A percentile compares a stretch with the other conserved stretches of the same genome.
Conservation (phyloP, 164 flowering plant species). For the Buxus sempervirens region DNA sequence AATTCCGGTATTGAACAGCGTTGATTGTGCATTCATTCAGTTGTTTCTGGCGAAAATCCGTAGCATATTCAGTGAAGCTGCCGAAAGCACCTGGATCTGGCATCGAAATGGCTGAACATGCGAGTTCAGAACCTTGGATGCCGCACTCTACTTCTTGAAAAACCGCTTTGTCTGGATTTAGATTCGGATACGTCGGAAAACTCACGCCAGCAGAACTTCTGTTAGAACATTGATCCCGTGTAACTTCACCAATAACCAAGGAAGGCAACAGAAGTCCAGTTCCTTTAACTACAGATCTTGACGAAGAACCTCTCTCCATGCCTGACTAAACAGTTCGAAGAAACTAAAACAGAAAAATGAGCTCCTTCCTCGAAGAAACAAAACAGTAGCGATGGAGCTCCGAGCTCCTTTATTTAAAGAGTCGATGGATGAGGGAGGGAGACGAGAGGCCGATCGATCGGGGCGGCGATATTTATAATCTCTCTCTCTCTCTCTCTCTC, state of each 20-base stretch:
- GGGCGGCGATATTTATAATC: no score
- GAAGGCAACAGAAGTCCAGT: background rate
- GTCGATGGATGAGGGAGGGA: no score
- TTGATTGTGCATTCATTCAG: background rate
- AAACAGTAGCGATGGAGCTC: no score
- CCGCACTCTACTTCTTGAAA: background rate
- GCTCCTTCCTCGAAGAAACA: no score
- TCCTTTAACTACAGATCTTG: background rate
- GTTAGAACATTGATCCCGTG: background rate
- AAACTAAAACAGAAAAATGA: background rate
- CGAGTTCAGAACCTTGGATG: background rate
- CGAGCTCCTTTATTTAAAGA: no score
- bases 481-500: no score
- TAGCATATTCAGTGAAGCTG: background rate
- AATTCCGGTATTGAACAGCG: background rate
- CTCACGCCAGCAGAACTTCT: background rate
- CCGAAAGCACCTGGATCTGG: conserved; percentile 2
- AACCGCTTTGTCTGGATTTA: background rate
- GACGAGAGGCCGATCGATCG: no score
- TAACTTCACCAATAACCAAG: background rate
- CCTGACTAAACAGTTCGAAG: no score
- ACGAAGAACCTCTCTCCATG: background rate
- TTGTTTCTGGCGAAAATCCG: background rate
- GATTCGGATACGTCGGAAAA: background rate
- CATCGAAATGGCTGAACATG: background rate